Base-by-base conservation (phyloP, 1,139 yeast genomes). In the Hansenula anomala region DNA sequence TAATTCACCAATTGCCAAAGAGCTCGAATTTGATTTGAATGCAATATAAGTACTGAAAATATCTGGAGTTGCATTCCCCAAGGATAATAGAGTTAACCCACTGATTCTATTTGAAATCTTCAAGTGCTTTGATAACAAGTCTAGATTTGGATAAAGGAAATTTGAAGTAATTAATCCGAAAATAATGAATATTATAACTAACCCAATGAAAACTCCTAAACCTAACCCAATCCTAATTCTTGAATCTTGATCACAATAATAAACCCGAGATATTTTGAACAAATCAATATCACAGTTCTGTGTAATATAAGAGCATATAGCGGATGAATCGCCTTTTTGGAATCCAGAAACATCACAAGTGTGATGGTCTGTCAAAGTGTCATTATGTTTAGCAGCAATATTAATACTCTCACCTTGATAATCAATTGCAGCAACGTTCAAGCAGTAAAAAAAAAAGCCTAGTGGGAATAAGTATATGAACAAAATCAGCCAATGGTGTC, bases 1-100 rank as follows among this genome's bases (percentile, higher is more conserved):
- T 29, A 90, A 66, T 59, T 90, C 97, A 2, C 97, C 94, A 6
- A 92, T 64, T 0, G 97, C 97, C 56, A 92, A 64, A 4, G 88
- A 73, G 1, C 84, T 79, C 6, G 85, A 75, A 15, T 77, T 81
- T 4, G 77, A 62, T 30, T 70, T 69, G 76, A 89, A 75, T 6
- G 96, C 96, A 31, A 81, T 80, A 57, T 78, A 87, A 0, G 96
- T 88, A 36, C 94, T 76, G 35, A 89, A 73, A 4, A 92, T 79
- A 60, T 92, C 98, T 0, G 97, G 96, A 0, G 95, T 73, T 10
- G 96, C 92, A 59, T 92, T 92, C 0, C 97, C 97, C 46, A 90
- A 69, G 0, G 98, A 96, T 41, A 92, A 66, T 34, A 90, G 66
- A 0, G 97, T 90, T 50, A 90, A 73, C 0, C 97, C 97, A 4